phyloP scores from a whole-genome alignment of 129 eudicot species.

The Daucus carota region DH1_v3.0 NC_030388.2:16402501-16403000 shows the following conservation, averaged over 20 bases:
- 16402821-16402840: not conserved
- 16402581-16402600: conserved; percentile 23
- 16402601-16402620: conserved; percentile 37
- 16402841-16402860: not conserved
- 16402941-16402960: no score
- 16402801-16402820: not conserved
- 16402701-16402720: conserved; percentile 69
- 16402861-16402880: not conserved
- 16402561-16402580: conserved; percentile 28
- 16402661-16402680: conserved; percentile 85
- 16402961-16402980: no score
- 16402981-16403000: no score
- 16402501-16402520: not conserved
- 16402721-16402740: conserved; percentile 58
- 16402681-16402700: conserved; percentile 90
- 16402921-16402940: no score
- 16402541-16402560: conserved; percentile 55
- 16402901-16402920: not conserved
- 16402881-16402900: not conserved
- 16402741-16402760: conserved; percentile 14
- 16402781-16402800: not conserved
- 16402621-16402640: conserved; percentile 64
- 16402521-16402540: not conserved
- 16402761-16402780: not conserved
- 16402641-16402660: conserved; percentile 82